Conservation (phyloP, 805 yeast species). For the Suhomyces vadensis region DNA sequence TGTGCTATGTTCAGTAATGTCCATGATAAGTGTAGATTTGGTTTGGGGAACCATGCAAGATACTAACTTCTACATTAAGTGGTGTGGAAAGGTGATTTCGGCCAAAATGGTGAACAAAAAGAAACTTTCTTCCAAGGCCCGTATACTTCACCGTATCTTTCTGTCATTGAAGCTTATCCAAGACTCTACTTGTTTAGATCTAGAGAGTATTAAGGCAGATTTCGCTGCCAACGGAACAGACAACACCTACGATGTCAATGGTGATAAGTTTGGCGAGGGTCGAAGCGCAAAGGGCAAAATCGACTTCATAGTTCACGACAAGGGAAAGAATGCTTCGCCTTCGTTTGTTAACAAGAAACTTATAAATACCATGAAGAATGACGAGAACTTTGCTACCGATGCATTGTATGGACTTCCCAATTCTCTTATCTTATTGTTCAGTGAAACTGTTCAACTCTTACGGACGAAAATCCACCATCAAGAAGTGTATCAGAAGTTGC, state of each 20-base stretch:
- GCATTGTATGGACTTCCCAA: slow-evolving; percentile 84
- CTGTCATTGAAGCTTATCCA: slow-evolving; percentile 73
- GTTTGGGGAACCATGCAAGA: slow-evolving; percentile 92
- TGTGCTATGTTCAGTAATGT: slow-evolving; percentile 75
- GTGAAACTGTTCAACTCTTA: slow-evolving; percentile 67
- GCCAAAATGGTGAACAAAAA: slow-evolving; percentile 65
- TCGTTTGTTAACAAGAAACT: slow-evolving; percentile 43
- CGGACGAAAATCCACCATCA: slow-evolving; percentile 59
- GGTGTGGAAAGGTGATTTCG: slow-evolving; percentile 74
- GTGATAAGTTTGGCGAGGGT: slow-evolving; percentile 27
- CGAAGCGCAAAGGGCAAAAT: slow-evolving; percentile 18
- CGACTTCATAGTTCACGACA: slow-evolving; percentile 25
- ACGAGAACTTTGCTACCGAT: slow-evolving; percentile 68
- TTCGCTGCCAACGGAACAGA: slow-evolving; percentile 25
- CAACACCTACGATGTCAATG: slow-evolving; percentile 36
- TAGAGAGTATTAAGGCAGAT: slow-evolving; percentile 37
- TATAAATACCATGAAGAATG: slow-evolving; percentile 50
- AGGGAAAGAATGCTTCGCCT: slow-evolving; percentile 30
- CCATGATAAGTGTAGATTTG: slow-evolving; percentile 85
- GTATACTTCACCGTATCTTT: slow-evolving; percentile 73
- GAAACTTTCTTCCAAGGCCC: slow-evolving; percentile 71
- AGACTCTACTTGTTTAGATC: slow-evolving; percentile 62
- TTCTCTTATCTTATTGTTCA: slow-evolving; percentile 69
- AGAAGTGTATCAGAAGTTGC: slow-evolving; percentile 25
- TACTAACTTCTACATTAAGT: slow-evolving; percentile 69